Evolutionary conservation across 2,329 filamentous ascomycete species (phyloP).

Genomic region (Phaeosphaeria sp.): DNA sequence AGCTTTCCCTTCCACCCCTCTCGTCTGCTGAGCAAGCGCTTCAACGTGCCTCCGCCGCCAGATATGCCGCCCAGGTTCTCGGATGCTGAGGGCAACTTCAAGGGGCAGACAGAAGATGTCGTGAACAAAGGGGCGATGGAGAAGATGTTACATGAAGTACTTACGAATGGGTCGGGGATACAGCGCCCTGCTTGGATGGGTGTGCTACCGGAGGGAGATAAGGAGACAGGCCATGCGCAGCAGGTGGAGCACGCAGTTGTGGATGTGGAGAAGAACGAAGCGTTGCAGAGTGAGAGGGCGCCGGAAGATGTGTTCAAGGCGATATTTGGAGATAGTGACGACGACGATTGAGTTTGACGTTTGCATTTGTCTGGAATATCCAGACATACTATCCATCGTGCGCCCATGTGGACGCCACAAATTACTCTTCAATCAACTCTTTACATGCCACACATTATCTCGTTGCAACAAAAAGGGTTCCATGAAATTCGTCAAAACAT

Average conservation of each 20-base stretch:
- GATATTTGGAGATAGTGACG: constrained; percentile 90
- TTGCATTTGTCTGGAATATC: background rate
- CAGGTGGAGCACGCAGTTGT: constrained; percentile 51
- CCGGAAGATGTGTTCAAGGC: constrained; percentile 85
- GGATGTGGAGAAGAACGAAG: constrained; percentile 78
- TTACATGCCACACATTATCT: no score
- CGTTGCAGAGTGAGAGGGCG: constrained; percentile 74
- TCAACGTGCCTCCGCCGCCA: constrained; percentile 80
- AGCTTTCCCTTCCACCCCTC: constrained; percentile 78
- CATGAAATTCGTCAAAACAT: no score
- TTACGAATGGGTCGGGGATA: constrained; percentile 34
- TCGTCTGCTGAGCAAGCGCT: constrained; percentile 89
- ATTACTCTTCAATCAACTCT: background rate
- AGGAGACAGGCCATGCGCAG: background rate
- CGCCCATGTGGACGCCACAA: background rate
- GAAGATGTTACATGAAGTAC: constrained; percentile 40
- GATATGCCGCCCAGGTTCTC: constrained; percentile 63
- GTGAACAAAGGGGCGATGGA: constrained; percentile 62
- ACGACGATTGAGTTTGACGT: constrained; percentile 45
- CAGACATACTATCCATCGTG: no score
- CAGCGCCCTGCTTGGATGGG: constrained; percentile 42
- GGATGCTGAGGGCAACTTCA: constrained; percentile 36
- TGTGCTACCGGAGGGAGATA: background rate
- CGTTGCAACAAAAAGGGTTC: no score
- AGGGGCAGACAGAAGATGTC: constrained; percentile 50